A percentile compares a stretch with the other conserved stretches of the same genome.
phyloP scores from a whole-genome alignment of 768 basidiomycete genomes.

The Tricholoma saponaceum region DNA sequence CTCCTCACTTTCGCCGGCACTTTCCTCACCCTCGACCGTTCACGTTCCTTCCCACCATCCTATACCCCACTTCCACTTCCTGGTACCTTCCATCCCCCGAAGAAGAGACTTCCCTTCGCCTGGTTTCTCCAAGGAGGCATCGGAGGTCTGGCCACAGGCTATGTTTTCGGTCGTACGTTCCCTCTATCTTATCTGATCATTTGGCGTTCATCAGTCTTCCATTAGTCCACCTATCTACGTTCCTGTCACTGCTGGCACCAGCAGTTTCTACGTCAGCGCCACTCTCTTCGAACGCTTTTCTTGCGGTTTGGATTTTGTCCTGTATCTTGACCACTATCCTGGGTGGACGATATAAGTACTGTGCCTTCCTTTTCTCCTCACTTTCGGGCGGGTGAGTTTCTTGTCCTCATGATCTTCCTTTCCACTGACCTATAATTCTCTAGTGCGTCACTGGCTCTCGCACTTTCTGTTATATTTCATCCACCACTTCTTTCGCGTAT shows the following conservation, averaged over 20 bases:
- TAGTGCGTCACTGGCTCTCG: conserved; percentile 16
- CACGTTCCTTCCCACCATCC: conserved; percentile 52
- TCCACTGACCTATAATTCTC: not conserved
- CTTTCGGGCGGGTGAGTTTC: conserved; percentile 50
- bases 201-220: conserved; percentile 2
- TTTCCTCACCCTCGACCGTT: conserved; percentile 68
- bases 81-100: conserved; percentile 27
- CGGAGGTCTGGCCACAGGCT: conserved; percentile 58
- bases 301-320: conserved; percentile 57
- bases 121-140: conserved; percentile 57
- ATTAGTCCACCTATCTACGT: conserved; percentile 58
- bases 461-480: conserved; percentile 16
- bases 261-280: conserved; percentile 40
- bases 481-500: conserved; percentile 35
- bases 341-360: conserved; percentile 51
- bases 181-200: not conserved
- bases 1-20: conserved; percentile 63
- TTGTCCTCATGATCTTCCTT: not conserved
- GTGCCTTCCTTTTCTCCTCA: conserved; percentile 43
- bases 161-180: conserved; percentile 53
- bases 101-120: conserved; percentile 26
- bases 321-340: conserved; percentile 43
- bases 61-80: conserved; percentile 29
- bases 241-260: conserved; percentile 55
- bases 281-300: conserved; percentile 46